Evolutionary conservation across 306 rosid species (phyloP).

Genomic region (Cicer pinnatifidum): DNA sequence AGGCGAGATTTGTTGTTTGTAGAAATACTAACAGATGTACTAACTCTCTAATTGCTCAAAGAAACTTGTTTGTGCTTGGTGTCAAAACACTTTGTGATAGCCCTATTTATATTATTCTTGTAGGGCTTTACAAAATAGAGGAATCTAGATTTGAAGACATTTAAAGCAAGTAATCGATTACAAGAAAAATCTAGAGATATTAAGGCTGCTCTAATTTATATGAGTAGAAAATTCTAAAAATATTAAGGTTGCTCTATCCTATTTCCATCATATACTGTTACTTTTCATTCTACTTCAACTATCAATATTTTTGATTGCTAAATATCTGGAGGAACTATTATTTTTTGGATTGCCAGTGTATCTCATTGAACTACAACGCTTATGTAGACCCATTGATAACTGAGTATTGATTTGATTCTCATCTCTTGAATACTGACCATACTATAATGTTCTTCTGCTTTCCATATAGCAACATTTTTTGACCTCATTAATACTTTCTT

Average conservation of each 20-base stretch:
- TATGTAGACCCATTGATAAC: slow-evolving; percentile 14
- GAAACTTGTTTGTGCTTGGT: no score
- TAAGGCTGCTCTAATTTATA: no score
- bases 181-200: no score
- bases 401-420: slow-evolving; percentile 33
- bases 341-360: slow-evolving; percentile 34
- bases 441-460: slow-evolving; percentile 8
- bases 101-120: no score
- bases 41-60: no score
- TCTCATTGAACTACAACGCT: slow-evolving; percentile 23
- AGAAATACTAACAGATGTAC: slow-evolving; percentile 14
- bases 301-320: slow-evolving; percentile 29
- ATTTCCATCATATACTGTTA: slow-evolving; percentile 14
- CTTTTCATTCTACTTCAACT: slow-evolving; percentile 14
- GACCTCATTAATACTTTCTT: neutral
- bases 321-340: slow-evolving; percentile 37
- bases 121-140: no score
- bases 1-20: slow-evolving; percentile 4
- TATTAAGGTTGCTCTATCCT: no score
- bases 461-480: slow-evolving; percentile 14
- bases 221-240: no score
- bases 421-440: slow-evolving; percentile 33
- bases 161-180: no score
- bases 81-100: no score
- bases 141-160: no score